Percentiles rank a stretch among this genome's conserved stretches.
These are phyloP conservation scores for Podospora comata DNA, from an alignment of 495 filamentous ascomycete species.

Conservation along the genomic window DNA sequence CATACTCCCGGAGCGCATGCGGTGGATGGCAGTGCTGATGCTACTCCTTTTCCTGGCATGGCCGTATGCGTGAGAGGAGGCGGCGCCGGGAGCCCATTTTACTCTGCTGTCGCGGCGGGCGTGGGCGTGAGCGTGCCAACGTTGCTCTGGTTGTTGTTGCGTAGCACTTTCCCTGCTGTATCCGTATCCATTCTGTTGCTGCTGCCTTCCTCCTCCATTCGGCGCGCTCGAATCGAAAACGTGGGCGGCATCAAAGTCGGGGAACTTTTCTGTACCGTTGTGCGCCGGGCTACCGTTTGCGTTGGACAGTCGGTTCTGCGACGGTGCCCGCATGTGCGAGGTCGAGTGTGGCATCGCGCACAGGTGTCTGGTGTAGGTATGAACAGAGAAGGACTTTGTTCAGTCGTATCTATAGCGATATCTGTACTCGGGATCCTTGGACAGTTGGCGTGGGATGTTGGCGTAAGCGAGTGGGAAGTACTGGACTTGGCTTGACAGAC, in stretches of 20 bases:
- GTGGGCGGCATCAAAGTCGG: conserved; percentile 47
- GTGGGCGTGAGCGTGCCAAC: conserved; percentile 44
- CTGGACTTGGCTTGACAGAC: background rate
- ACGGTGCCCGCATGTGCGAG: conserved; percentile 33
- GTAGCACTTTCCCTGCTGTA: conserved; percentile 34
- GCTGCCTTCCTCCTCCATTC: conserved; percentile 16
- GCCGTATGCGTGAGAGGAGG: conserved; percentile 34
- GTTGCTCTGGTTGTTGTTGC: conserved; percentile 27
- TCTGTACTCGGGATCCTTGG: background rate
- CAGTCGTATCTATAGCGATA: conserved; percentile 1
- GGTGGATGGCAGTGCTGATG: conserved; percentile 78
- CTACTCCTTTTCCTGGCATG: conserved; percentile 72
- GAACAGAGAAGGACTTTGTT: background rate
- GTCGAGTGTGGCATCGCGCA: conserved; percentile 33
- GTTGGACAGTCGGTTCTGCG: conserved; percentile 28
- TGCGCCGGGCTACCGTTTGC: conserved; percentile 30
- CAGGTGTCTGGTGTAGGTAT: background rate
- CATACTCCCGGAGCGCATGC: conserved; percentile 76
- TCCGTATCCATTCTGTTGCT: conserved; percentile 33
- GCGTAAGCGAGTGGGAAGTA: background rate
- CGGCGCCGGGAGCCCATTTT: conserved; percentile 42
- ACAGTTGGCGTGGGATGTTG: background rate
- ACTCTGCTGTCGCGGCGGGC: conserved; percentile 49
- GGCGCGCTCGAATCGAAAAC: conserved; percentile 20
- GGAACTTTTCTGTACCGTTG: conserved; percentile 51